A percentile compares a stretch with the other conserved stretches of the same genome.
Evolutionary conservation across 306 rosid species (phyloP).

Genomic region (Hippophae rhamnoides): DNA sequence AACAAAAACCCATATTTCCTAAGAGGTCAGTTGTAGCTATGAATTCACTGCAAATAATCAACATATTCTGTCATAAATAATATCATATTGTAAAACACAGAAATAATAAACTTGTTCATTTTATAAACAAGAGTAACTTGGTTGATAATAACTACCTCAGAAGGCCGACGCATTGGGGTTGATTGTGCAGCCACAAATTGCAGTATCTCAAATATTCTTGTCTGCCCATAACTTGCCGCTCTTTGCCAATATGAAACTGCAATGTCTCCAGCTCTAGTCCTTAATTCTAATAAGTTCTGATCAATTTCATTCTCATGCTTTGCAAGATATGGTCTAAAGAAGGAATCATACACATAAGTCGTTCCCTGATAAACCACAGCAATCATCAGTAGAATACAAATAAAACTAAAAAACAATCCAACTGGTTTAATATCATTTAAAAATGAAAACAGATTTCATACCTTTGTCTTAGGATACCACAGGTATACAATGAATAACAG

Average conservation of each 20-base stretch:
- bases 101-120: too few relatives aligned
- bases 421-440: slow-evolving; percentile 11
- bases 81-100: too few relatives aligned
- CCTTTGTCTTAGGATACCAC: slow-evolving; percentile 90
- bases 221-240: slow-evolving; percentile 70
- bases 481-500: slow-evolving; percentile 78
- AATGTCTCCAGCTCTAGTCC: slow-evolving; percentile 63
- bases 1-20: too few relatives aligned
- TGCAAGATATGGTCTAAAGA: slow-evolving; percentile 76
- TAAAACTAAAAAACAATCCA: background rate
- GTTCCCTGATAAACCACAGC: slow-evolving; percentile 52
- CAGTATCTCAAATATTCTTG: slow-evolving; percentile 59
- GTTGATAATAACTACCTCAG: slow-evolving; percentile 42
- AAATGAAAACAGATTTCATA: slow-evolving; percentile 16
- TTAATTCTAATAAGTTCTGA: slow-evolving; percentile 66
- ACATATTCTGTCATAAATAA: too few relatives aligned
- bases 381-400: slow-evolving; percentile 2
- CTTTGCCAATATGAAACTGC: slow-evolving; percentile 63
- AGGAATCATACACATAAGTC: slow-evolving; percentile 68
- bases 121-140: too few relatives aligned
- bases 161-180: slow-evolving; percentile 47
- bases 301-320: slow-evolving; percentile 80
- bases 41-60: too few relatives aligned
- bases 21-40: too few relatives aligned
- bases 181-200: slow-evolving; percentile 82